phyloP scores from a whole-genome alignment of 257 asterid species.

The Plantago elongata region DNA sequence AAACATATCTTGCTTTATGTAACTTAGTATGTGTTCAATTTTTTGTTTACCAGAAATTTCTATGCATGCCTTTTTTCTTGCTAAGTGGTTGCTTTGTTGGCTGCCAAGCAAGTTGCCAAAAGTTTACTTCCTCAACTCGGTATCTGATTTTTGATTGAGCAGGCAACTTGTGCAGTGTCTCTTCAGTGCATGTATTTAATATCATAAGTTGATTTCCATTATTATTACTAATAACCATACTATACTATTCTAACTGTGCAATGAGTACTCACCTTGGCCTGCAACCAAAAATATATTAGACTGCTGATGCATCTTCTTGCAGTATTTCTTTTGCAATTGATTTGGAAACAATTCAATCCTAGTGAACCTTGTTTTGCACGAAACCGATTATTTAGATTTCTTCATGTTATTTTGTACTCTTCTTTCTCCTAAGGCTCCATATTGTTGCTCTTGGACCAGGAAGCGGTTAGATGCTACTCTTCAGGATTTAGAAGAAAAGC shows the following conservation, averaged over 20 bases:
- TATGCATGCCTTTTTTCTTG: too few species aligned
- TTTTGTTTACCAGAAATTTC: too few species aligned
- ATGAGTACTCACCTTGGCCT: background rate
- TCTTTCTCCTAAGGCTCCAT: background rate
- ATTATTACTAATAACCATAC: too few species aligned
- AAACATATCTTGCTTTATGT: too few species aligned
- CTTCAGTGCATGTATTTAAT: background rate
- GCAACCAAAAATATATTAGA: background rate
- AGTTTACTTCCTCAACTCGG: background rate
- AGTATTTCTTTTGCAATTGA: background rate
- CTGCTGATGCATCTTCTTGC: background rate
- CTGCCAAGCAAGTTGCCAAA: too few species aligned
- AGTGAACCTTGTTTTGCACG: constrained; percentile 7
- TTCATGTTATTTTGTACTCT: constrained; percentile 9
- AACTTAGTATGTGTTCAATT: too few species aligned
- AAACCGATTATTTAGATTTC: constrained; percentile 2
- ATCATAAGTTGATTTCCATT: too few species aligned
- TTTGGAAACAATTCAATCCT: background rate
- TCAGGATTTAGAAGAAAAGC: constrained; percentile 91
- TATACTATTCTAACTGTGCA: background rate
- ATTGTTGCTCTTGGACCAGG: constrained; percentile 36
- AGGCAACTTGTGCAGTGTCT: background rate
- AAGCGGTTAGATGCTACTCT: constrained; percentile 77
- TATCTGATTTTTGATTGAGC: background rate
- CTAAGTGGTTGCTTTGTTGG: too few species aligned